These are phyloP conservation scores for Clarireedia sp. DNA, from an alignment of 2,329 filamentous ascomycete genomes.

Conservation along the genomic window DNA sequence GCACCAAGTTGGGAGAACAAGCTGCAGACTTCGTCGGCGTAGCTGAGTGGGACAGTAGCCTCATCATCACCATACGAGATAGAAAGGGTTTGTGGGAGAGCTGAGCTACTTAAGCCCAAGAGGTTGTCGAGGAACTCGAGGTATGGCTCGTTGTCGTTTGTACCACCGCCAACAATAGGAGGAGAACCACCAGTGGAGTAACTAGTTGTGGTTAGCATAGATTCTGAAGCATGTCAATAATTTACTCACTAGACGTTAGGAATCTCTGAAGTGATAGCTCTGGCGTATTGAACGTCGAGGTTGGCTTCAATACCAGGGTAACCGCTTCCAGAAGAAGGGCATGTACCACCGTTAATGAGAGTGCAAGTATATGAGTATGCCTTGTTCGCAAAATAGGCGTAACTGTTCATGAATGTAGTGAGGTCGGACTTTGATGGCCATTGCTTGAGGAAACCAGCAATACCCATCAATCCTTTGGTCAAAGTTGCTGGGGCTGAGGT, in stretches of 20 bases:
- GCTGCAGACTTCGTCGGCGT: slow-evolving; percentile 44
- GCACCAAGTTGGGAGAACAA: slow-evolving; percentile 46
- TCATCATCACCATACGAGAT: slow-evolving; percentile 51
- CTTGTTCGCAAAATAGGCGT: slow-evolving; percentile 20
- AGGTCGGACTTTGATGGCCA: slow-evolving; percentile 23
- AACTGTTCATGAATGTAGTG: slow-evolving; percentile 23
- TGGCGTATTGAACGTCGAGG: slow-evolving; percentile 50
- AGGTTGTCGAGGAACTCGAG: slow-evolving; percentile 54
- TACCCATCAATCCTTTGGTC: slow-evolving; percentile 21
- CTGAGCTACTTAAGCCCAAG: slow-evolving; percentile 39
- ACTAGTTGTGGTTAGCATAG: background rate
- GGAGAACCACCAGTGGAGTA: slow-evolving; percentile 50
- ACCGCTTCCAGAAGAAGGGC: slow-evolving; percentile 14
- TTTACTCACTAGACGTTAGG: slow-evolving; percentile 37
- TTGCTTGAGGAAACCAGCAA: slow-evolving; percentile 26
- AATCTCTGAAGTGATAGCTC: slow-evolving; percentile 47
- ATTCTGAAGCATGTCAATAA: background rate
- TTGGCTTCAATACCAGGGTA: slow-evolving; percentile 41
- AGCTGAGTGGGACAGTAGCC: slow-evolving; percentile 42
- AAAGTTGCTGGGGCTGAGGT: slow-evolving; percentile 13
- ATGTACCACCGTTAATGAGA: slow-evolving; percentile 28
- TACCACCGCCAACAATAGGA: slow-evolving; percentile 38
- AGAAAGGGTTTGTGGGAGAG: slow-evolving; percentile 51
- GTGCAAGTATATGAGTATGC: slow-evolving; percentile 29
- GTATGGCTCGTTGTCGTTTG: slow-evolving; percentile 61